A percentile compares a stretch with the other conserved stretches of the same genome.
Evolutionary conservation across 257 asterid genomes (phyloP).

Genomic region (Oldenlandia corymbosa): DNA sequence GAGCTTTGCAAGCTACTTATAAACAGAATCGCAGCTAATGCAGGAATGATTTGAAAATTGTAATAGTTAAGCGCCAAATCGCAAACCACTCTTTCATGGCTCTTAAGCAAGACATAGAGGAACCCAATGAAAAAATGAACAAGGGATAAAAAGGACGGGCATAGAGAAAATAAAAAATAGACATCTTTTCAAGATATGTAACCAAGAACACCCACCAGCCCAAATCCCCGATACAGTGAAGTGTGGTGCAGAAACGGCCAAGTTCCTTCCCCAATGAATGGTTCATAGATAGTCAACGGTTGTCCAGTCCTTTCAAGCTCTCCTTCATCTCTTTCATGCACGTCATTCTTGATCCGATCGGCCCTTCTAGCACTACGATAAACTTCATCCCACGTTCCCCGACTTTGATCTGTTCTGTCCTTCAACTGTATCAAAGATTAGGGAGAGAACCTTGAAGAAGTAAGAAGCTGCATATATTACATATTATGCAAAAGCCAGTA

Average conservation of each 20-base stretch:
- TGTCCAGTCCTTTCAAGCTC: slow-evolving; percentile 97
- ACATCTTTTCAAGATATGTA: neutral
- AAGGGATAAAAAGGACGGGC: neutral
- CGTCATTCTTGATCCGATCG: slow-evolving; percentile 53
- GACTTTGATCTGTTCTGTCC: slow-evolving; percentile 83
- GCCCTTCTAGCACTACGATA: slow-evolving; percentile 71
- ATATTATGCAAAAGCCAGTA: neutral
- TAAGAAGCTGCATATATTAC: slow-evolving; percentile 6
- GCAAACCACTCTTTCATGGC: neutral
- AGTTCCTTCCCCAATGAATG: slow-evolving; percentile 79
- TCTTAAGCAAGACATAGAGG: neutral
- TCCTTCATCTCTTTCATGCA: slow-evolving; percentile 95
- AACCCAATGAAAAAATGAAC: neutral
- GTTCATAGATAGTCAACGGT: slow-evolving; percentile 87
- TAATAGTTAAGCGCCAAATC: neutral
- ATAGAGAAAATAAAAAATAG: neutral
- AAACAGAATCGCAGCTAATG: neutral
- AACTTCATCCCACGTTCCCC: slow-evolving; percentile 90
- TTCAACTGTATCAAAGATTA: slow-evolving; percentile 54
- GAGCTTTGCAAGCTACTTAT: neutral
- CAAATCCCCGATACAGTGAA: slow-evolving; percentile 86
- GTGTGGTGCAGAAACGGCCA: slow-evolving; percentile 88
- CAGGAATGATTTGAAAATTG: neutral
- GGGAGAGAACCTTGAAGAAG: slow-evolving; percentile 5
- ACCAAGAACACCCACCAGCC: slow-evolving; percentile 47